Base-by-base conservation (phyloP, 2,329 filamentous ascomycete species). In the Capronia coronata region DNA sequence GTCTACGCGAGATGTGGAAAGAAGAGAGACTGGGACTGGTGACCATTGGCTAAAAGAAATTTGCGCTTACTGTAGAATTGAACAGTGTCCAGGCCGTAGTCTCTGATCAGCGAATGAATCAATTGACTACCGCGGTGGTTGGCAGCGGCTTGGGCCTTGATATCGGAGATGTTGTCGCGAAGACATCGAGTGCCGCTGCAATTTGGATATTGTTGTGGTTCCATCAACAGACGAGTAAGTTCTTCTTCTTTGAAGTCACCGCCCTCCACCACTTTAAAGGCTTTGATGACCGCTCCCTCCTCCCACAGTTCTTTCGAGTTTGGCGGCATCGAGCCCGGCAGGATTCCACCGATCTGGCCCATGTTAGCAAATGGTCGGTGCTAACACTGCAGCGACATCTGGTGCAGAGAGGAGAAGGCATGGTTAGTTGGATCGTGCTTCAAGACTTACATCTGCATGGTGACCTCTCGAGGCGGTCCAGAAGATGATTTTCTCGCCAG, bases 391-490 rank as follows among this genome's bases (percentile, higher is more conserved):
- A n/a, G n/a, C n/a, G n/a, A n/a, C n/a, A n/a, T n/a, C n/a, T n/a
- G n/a, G n/a, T n/a, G n/a, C n/a, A n/a, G n/a, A n/a, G n/a, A n/a
- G n/a, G n/a, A n/a, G n/a, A n/a, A n/a, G n/a, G n/a, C n/a, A n/a
- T n/a, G n/a, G n/a, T n/a, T n/a, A n/a, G n/a, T n/a, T n/a, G n/a
- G n/a, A n/a, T n/a, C n/a, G n/a, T n/a, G n/a, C n/a, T n/a, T 10
- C 25, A 27, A 10, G 25, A 29, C 56, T 55, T 57, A 84, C 82
- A 60, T 85, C 87, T 4, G 84, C 65, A 61, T 89, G 85, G 64
- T 89, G 85, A 0, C 84, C 85, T 30, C 84, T 75, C 2, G 83
- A 86, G 0, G 85, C 85, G 1, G 86, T 83, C 52, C 86, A 89
- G 66, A 88, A 89, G 14, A 87, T 72, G 43, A 89, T 86, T 3